Base-by-base conservation (phyloP, 768 basidiomycete genomes). In the Roridomyces roridus region DNA sequence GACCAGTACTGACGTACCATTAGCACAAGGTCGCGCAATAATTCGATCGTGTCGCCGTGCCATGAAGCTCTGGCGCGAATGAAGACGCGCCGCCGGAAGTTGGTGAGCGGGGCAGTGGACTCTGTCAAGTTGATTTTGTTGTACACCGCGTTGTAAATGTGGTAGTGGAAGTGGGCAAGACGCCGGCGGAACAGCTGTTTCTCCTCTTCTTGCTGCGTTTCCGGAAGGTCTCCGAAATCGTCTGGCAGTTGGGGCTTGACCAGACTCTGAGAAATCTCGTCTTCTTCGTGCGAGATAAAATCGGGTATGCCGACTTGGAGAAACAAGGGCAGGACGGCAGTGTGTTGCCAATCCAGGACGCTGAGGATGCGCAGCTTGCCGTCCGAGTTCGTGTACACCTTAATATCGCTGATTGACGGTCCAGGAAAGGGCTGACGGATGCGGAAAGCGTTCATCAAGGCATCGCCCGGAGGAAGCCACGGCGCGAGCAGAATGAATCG, bases 21-120 rank as follows among this genome's bases (percentile, higher is more conserved):
- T 31, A 70, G 57, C 47, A 73, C 68, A 46, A 74, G 67, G 46
- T 65, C 67, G 64, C 25, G 48, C 59, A 64, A 59, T 64, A 75
- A 46, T 20, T 60, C 57, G 68, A 65, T 64, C 39, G 70, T 75
- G 64, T 75, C 73, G 21, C 70, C 74, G 59, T 73, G 68, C 74
- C 74, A 75, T 28, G 50, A n/a, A 45, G 48, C 56, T 62, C 47
- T 55, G 36, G 73, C 68, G 53, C 70, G 59, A 37, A 21, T 41
- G 65, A 68, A 74, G 55, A 75, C 60, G 59, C 70, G 69, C 49
- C 63, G 51, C 39, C 64, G 58, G 64, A 72, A 58, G 21, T 52
- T 6, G 28, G 53, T 55, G 40, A 68, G 37, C 26, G 59, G 62
- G 48, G 70, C 59, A 47, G 47, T 51, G 34, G 71, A 51, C 26